Evolutionary conservation across 2,329 filamentous ascomycete genomes (phyloP), one percentile per base, ranked within the genome.

Genomic region (Delphinella strobiligena): DNA sequence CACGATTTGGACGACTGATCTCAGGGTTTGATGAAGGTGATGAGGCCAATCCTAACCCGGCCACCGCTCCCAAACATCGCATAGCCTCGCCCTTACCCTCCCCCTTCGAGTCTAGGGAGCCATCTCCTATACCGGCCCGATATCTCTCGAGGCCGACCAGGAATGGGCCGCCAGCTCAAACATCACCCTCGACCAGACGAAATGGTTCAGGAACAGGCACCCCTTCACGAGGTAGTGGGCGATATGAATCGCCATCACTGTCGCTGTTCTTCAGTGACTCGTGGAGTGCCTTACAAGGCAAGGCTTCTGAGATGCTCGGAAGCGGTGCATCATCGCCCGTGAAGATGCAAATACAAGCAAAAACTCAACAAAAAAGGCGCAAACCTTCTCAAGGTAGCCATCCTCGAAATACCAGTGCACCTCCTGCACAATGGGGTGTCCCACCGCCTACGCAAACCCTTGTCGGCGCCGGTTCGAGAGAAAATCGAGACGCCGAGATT

Each of bases 351-450:
- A 27, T 27, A 16, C 16, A 16, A 29, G 37, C 16, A 36, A 40
- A 41, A 35, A 38, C 24, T 29, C 44, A 33, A 15, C 32, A 22
- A 14, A 7, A 27, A 7, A 27, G 7, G 12, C 41, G 40, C 24
- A 38, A 34, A 19, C 31, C 19, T 24, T 41, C 43, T 16, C 51
- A 33, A 52, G 54, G 34, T 48, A 53, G 32, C 54, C 56, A 34
- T 53, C 51, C 9, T 51, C 52, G 31, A 19, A 34, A 31, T 5
- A 60, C 53, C 41, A 65, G 58, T 43, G 60, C 55, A 10, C 57
- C 60, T 15, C 61, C 63, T n/a, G 58, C 55, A 40, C 54, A 66
- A 59, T 71, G 68, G 68, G 68, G 68, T 14, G 65, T 66, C 0
- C 48, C 52, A 4, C 52, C 54, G 14, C 54, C 60, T 19, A 46